These are phyloP conservation scores for Hammondia hammondi DNA, from an alignment of 169 alveolate species.

Conservation along the genomic window DNA sequence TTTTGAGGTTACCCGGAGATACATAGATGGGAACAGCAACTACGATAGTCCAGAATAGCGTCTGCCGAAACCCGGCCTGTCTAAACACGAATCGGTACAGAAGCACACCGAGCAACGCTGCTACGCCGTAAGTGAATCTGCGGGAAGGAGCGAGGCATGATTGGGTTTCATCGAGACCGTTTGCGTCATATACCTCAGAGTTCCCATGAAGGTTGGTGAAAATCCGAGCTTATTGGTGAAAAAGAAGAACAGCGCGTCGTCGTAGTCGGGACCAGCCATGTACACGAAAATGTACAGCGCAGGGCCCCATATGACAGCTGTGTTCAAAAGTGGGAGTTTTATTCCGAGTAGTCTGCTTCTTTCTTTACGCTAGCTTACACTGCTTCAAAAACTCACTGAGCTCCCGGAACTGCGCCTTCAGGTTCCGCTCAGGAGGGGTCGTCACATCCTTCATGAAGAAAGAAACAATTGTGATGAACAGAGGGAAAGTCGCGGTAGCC, in stretches of 20 bases:
- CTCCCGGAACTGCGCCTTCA: constrained; percentile 81
- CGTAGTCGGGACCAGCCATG: constrained; percentile 91
- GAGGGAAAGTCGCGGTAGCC: constrained; percentile 91
- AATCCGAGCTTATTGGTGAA: constrained; percentile 92
- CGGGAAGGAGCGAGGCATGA: neutral
- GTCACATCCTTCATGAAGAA: constrained; percentile 86
- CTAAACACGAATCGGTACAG: constrained; percentile 88
- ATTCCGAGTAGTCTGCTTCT: neutral
- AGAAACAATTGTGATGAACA: constrained; percentile 84
- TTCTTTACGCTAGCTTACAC: constrained; percentile 69
- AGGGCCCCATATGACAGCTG: constrained; percentile 88
- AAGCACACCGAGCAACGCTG: constrained; percentile 91
- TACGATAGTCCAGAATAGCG: constrained; percentile 90
- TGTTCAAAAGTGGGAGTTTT: neutral
- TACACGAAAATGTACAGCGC: constrained; percentile 87
- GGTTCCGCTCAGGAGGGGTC: constrained; percentile 69
- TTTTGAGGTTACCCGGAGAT: constrained; percentile 62
- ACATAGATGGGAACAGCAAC: constrained; percentile 82
- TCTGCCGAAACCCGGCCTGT: constrained; percentile 86
- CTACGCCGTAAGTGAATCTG: constrained; percentile 90
- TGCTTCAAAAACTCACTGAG: constrained; percentile 84
- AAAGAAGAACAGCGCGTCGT: constrained; percentile 94
- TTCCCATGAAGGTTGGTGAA: constrained; percentile 93
- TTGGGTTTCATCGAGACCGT: neutral
- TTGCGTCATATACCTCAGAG: constrained; percentile 79